phyloP scores from a whole-genome alignment of 1,139 yeast species.

The Scheffersomyces titani region DNA sequence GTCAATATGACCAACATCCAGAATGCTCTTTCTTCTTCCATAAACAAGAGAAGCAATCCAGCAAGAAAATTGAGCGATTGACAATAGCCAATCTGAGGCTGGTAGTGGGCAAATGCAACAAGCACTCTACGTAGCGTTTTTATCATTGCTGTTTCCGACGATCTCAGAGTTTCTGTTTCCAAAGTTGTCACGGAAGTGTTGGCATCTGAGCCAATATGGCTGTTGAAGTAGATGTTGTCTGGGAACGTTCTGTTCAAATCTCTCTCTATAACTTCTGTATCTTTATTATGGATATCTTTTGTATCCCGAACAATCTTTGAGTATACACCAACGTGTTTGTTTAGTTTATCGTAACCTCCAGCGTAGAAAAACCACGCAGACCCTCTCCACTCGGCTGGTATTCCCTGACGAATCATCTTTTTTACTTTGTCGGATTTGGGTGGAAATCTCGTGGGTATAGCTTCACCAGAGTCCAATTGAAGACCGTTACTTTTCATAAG shows the following conservation, averaged over 20 bases:
- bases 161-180: neutral
- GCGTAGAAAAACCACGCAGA: conserved; percentile 96
- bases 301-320: conserved; percentile 64
- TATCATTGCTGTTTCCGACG: conserved; percentile 61
- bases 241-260: conserved; percentile 94
- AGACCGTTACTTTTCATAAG: conserved; percentile 71
- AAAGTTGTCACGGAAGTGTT: conserved; percentile 4
- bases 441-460: conserved; percentile 62
- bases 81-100: conserved; percentile 92
- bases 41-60: conserved; percentile 75
- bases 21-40: conserved; percentile 87
- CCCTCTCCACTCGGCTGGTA: conserved; percentile 97
- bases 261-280: conserved; percentile 89
- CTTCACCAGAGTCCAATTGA: conserved; percentile 28
- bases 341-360: conserved; percentile 78
- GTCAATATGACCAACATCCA: conserved; percentile 96
- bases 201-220: conserved; percentile 5
- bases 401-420: conserved; percentile 83
- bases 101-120: conserved; percentile 80
- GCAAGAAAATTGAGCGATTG: conserved; percentile 92
- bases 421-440: conserved; percentile 81
- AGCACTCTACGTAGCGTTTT: conserved; percentile 77
- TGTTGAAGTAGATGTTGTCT: conserved; percentile 75
- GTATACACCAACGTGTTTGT: conserved; percentile 71
- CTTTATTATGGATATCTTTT: conserved; percentile 54